phyloP scores from a whole-genome alignment of 2,329 filamentous ascomycete genomes.

The Hortaea werneckii region DNA sequence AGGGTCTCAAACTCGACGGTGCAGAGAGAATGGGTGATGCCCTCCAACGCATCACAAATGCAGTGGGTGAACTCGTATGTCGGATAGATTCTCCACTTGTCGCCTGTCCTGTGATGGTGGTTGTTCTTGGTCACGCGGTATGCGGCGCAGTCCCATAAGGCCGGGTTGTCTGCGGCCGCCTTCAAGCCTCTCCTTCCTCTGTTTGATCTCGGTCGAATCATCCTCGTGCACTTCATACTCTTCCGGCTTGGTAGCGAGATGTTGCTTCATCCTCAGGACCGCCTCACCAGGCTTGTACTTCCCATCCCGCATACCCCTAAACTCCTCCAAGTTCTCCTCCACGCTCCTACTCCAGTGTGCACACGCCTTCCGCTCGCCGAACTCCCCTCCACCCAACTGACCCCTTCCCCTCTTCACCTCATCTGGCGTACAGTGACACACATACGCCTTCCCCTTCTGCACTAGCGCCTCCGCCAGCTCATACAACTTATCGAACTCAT shows the following conservation, averaged over 20 bases:
- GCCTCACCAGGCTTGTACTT: conserved; percentile 79
- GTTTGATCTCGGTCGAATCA: conserved; percentile 23
- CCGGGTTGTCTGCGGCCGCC: conserved; percentile 61
- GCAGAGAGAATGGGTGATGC: conserved; percentile 83
- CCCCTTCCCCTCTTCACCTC: conserved; percentile 84
- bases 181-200: conserved; percentile 26
- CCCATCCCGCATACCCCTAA: conserved; percentile 82
- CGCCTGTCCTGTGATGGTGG: conserved; percentile 68
- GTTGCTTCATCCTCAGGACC: conserved; percentile 88
- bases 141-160: conserved; percentile 93
- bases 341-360: conserved; percentile 63
- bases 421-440: conserved; percentile 76
- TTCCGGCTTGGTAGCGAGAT: conserved; percentile 41
- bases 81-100: conserved; percentile 85
- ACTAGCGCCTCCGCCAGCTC: conserved; percentile 82
- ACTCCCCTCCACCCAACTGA: conserved; percentile 50
- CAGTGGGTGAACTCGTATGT: conserved; percentile 86
- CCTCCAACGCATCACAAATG: conserved; percentile 84
- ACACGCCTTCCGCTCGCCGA: conserved; percentile 66
- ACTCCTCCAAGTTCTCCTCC: conserved; percentile 70
- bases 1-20: conserved; percentile 86
- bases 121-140: conserved; percentile 71
- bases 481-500: conserved; percentile 83
- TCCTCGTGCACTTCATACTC: conserved; percentile 24
- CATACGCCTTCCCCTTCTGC: conserved; percentile 57